These are phyloP conservation scores for Symbiodinium pilosum DNA, from an alignment of 73 alveolate genomes.

Conservation along the genomic window DNA sequence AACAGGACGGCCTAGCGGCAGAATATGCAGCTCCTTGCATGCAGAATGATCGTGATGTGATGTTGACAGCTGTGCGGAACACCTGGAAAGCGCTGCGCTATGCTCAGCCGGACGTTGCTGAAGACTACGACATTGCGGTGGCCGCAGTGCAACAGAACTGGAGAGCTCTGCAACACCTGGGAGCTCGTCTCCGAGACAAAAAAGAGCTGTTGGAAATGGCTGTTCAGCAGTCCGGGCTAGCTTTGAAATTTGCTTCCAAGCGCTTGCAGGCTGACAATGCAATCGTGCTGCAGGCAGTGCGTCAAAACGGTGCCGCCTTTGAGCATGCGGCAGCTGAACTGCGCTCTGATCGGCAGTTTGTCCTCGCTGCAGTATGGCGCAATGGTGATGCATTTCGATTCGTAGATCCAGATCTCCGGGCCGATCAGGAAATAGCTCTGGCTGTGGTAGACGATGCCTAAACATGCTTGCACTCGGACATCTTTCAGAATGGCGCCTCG, in stretches of 20 bases:
- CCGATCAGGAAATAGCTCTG: slow-evolving; percentile 40
- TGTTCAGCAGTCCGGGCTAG: slow-evolving; percentile 69
- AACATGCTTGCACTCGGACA: no score
- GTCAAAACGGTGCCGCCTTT: slow-evolving; percentile 66
- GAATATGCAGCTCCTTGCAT: slow-evolving; percentile 14
- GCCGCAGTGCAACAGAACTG: slow-evolving; percentile 20
- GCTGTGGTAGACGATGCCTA: slow-evolving; percentile 31
- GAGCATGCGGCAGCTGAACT: slow-evolving; percentile 55
- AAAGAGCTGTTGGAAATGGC: slow-evolving; percentile 10
- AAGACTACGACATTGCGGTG: neutral
- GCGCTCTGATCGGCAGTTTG: slow-evolving; percentile 44
- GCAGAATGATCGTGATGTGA: slow-evolving; percentile 34
- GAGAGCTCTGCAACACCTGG: neutral
- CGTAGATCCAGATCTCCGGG: slow-evolving; percentile 52
- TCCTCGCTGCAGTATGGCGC: slow-evolving; percentile 80
- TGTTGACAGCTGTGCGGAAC: slow-evolving; percentile 38
- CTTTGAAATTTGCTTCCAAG: slow-evolving; percentile 56
- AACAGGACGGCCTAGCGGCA: slow-evolving; percentile 54
- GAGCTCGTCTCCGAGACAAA: neutral
- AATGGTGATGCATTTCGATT: slow-evolving; percentile 57
- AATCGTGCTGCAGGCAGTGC: slow-evolving; percentile 53
- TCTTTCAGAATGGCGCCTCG: no score
- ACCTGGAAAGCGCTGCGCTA: slow-evolving; percentile 69
- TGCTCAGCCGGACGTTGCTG: slow-evolving; percentile 8
- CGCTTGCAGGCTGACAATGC: slow-evolving; percentile 41